phyloP scores from a whole-genome alignment of 805 yeast genomes.

The Clavispora fructus region DNA sequence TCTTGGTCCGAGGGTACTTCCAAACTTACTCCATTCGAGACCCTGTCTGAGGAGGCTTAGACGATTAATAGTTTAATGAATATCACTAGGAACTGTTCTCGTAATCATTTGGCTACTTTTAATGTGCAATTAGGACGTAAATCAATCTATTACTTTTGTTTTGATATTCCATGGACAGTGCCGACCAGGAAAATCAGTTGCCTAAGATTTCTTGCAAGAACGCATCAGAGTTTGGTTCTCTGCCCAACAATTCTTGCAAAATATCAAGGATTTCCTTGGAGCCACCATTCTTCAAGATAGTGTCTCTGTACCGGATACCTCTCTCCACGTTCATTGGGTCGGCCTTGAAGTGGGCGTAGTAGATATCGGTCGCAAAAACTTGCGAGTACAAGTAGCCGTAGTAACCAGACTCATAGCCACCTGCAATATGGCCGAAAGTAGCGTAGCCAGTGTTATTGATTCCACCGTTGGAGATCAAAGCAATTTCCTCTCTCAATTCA shows the following conservation, averaged over 20 bases:
- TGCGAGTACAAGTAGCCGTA: constrained; percentile 85
- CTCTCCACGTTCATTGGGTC: constrained; percentile 59
- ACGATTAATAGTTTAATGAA: neutral
- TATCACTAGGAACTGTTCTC: neutral
- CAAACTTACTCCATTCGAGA: constrained; percentile 64
- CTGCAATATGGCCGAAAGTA: constrained; percentile 74
- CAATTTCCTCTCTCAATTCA: constrained; percentile 54
- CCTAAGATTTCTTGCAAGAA: constrained; percentile 58
- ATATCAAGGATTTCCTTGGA: constrained; percentile 63
- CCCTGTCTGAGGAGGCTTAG: constrained; percentile 10
- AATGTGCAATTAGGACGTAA: neutral
- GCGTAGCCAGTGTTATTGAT: constrained; percentile 60
- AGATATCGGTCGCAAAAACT: constrained; percentile 82
- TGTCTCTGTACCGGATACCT: constrained; percentile 68
- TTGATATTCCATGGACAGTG: neutral
- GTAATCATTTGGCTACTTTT: too few species aligned
- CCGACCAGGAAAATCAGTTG: neutral
- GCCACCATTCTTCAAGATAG: constrained; percentile 68
- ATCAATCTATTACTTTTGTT: neutral
- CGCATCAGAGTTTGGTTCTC: constrained; percentile 70
- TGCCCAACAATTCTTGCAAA: constrained; percentile 62
- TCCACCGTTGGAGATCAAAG: constrained; percentile 53
- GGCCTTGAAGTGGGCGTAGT: constrained; percentile 58
- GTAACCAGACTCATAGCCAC: constrained; percentile 82
- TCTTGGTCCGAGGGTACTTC: constrained; percentile 86